Conservation (phyloP, 148 eudicot species). For the Arbutus unedo region DNA sequence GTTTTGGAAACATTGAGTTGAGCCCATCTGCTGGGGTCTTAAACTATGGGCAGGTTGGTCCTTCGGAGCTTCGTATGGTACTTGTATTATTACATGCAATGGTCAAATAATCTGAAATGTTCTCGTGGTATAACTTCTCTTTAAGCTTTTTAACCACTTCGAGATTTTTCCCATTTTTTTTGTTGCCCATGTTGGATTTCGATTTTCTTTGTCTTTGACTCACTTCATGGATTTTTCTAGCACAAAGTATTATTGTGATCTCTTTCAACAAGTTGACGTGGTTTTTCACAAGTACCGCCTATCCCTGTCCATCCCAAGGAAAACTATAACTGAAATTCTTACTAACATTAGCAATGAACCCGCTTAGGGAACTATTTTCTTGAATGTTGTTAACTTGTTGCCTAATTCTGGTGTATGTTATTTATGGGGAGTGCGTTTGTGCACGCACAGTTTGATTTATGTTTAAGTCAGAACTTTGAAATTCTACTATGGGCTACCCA, state of each 20-base stretch:
- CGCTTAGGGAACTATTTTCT: no score
- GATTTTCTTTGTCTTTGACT: neutral
- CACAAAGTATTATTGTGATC: neutral
- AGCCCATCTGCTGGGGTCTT: constrained; percentile 91
- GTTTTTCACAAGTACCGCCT: neutral
- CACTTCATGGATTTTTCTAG: neutral
- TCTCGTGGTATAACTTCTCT: neutral
- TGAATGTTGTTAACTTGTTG: no score
- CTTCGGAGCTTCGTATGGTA: neutral
- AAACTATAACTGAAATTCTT: no score
- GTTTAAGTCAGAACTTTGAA: no score
- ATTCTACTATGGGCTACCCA: no score
- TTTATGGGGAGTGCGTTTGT: no score
- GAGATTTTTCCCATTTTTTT: neutral
- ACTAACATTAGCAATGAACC: no score
- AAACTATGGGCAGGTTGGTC: constrained; percentile 89
- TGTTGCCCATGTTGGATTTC: neutral
- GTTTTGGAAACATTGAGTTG: constrained; percentile 87
- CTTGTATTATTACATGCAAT: neutral
- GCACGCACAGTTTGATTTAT: no score
- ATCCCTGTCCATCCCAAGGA: no score
- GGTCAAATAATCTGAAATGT: neutral
- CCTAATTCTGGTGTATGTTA: no score
- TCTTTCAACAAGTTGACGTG: neutral
- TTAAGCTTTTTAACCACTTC: neutral